Base-by-base conservation (phyloP, 257 asterid genomes). In the Nicotiana noctiflora region DNA sequence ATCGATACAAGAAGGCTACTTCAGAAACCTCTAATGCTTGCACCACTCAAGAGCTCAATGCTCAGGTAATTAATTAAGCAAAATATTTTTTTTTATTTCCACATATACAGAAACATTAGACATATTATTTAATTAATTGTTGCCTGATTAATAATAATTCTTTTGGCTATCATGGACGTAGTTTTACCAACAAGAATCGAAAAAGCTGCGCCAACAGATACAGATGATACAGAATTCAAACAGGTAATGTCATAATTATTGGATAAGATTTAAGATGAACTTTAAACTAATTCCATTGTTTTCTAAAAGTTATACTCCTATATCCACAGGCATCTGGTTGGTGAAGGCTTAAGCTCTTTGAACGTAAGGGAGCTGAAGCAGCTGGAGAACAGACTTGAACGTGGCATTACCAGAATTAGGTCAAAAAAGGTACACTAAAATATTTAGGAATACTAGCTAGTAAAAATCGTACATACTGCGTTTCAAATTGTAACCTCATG, bases 121-220 rank as follows among this genome's bases (percentile, higher is more conserved):
- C 1, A 44, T 14, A 11, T 13, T 8, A n/a, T 29, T 5, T 29
- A 60, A 23, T 61, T 46, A 23, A 13, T 11, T 62, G 19, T 25
- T 62, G 40, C 6, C 15, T 59, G 17, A 59, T n/a, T 14, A 55
- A n/a, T 0, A 21, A 0, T 2, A 19, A 29, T 46, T 55, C 8
- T n/a, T 61, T 31, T 64, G 57, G 67, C 12, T 72, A 14, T 19
- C 6, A 57, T 40, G 10, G 25, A 74, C 81, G 77, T 86, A 92
- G 97, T 91, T 87, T 82, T 94, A 90, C 81, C 97, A 94, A 79
- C 95, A 90, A 84, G 98, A 94, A 82, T 89, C 97, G 19, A 94
- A 90, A 90, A 94, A 92, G 89, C 88, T 94, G 82, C 93, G 90
- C 61, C 98, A 94, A 86, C 97, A 94, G 72, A 94, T 94, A 78